Percentiles rank a stretch among this genome's conserved stretches.
Conservation (phyloP, 2,329 filamentous ascomycete genomes). For the Penicillium sp. region DNA sequence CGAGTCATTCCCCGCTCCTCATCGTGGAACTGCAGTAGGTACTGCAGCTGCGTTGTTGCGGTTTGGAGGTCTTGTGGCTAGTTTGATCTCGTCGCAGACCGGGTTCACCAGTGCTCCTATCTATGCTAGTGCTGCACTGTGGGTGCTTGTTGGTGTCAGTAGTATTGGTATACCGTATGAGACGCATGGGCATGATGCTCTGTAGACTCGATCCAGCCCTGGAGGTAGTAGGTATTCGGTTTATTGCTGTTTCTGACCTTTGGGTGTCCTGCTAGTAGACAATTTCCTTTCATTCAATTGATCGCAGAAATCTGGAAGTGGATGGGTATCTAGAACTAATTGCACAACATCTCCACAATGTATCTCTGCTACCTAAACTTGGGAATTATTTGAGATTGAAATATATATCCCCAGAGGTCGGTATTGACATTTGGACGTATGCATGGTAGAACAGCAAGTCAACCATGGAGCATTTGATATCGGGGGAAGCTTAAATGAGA, state of each 20-base stretch:
- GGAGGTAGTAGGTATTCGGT: background rate
- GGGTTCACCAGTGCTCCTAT: constrained; percentile 48
- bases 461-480: background rate
- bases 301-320: background rate
- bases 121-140: constrained; percentile 48
- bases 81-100: constrained; percentile 45
- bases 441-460: background rate
- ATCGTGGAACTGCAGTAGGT: constrained; percentile 26
- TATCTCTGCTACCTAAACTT: too few species aligned
- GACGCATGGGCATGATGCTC: constrained; percentile 37
- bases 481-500: background rate
- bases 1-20: constrained; percentile 29
- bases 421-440: too few species aligned
- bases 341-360: too few species aligned
- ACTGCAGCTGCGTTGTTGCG: constrained; percentile 36
- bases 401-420: background rate
- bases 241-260: background rate
- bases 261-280: background rate
- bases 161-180: constrained; percentile 48
- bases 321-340: background rate
- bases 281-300: background rate
- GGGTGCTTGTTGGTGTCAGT: constrained; percentile 44
- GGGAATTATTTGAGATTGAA: background rate
- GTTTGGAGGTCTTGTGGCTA: constrained; percentile 41
- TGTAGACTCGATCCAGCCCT: constrained; percentile 2